Base-by-base conservation (phyloP, 768 basidiomycete genomes). In the Mycena rosella region DNA sequence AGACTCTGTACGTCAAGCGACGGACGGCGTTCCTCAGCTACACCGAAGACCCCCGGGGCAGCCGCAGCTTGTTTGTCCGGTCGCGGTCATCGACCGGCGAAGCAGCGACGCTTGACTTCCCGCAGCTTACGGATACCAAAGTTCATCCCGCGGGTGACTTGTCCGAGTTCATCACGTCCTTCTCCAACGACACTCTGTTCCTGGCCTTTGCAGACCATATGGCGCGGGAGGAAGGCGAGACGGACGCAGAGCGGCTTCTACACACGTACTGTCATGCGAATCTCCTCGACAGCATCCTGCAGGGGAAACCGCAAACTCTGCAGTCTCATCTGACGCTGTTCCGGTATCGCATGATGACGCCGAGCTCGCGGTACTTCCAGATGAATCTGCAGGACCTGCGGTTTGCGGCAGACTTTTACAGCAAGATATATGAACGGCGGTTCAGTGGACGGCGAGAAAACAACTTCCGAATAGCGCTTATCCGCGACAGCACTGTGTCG, bases 1-100 rank as follows among this genome's bases (percentile, higher is more conserved):
- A 96, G 71, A 97, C 94, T 0, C 83, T 99, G 32, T 96, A 89
- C 70, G 97, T 99, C 67, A 97, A 98, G 77, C 90, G 96, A 20
- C 86, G 95, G 29, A 93, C 96, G 0, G 96, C 96, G 0, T 96
- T 96, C 78, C 83, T 98, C 49, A 94, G 94, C 74, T 99, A 99
- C 75, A 91, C 91, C 6, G 93, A 96, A 71, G 98, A 99, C 77
- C 95, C 98, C 0, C 89, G 94, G 70, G 97, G 97, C 11, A 96
- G 95, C 72, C 87, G 96, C 51, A 95, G 94, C 77, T 84, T 98
- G 14, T 96, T 96, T 72, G 91, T 96, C 13, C 90, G 94, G 15
- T 93, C 95, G 18, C 94, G 95, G 20, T 89, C 92, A 17, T 92
- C 94, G 32, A 88, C 91, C 6, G 94, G 94, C 3, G 94, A 96